Base-by-base conservation (phyloP, 352 stramenopile genomes). In the Phytopythium delawarense region DNA sequence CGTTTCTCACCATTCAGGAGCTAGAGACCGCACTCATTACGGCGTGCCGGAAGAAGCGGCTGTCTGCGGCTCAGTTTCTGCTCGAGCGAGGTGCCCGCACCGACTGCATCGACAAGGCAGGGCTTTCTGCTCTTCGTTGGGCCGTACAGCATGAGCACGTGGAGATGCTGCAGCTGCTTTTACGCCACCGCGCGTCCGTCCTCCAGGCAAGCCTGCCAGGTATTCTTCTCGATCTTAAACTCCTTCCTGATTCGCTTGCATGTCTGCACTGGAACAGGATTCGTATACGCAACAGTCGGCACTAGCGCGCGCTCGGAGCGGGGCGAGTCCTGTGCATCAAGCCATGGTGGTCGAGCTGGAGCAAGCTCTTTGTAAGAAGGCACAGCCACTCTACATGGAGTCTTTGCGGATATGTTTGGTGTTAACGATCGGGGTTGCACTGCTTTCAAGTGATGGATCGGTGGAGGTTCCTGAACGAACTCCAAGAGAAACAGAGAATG, bases 81-180 rank as follows among this genome's bases (percentile, higher is more conserved):
- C 61, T 88, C 25, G 63, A 77, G 28, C 68, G 68, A 11, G 72
- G 73, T 2, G 76, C 78, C 1, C 64, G 60, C 18, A 67, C 74
- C 7, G 75, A 88, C 59, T 20, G 68, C 12, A 64, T 79, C n/a
- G 80, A 88, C 49, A 58, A 54, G 18, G 69, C 70, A 0, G 78
- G 75, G 2, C 81, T 71, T 42, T 89, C 80, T 1, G 70, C 78
- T 12, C 62, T 89, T 20, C 69, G 80, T 0, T 89, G 80, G 80
- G 78, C 70, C 0, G 67, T 78, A 23, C 64, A 65, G 16, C 72
- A 87, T 46, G 61, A 65, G 11, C 61, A 75, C 45, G 50, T 79
- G 0, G 34, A 58, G 12, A 65, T 90, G 50, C 57, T 87, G 0
- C 64, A 62, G 1, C 51, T 87, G 46, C 51, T 88, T 21, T 32